Conservation (phyloP, 2,329 filamentous ascomycete species). For the Paracoccidioides brasiliensis region DNA sequence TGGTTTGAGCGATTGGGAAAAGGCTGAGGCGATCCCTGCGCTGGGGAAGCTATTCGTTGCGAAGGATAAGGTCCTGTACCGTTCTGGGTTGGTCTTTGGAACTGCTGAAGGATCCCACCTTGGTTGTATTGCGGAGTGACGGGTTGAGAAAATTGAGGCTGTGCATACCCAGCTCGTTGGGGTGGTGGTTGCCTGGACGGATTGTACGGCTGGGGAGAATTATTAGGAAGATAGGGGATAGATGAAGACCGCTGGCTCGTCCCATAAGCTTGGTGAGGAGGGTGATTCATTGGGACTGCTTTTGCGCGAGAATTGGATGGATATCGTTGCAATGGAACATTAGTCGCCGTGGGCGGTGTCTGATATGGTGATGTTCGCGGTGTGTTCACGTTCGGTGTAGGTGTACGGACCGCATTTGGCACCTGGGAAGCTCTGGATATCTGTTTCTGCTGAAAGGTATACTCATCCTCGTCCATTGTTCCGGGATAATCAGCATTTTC, state of each 20-base stretch:
- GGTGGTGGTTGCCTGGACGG: constrained; percentile 20
- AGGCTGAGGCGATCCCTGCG: constrained; percentile 23
- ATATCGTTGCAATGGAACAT: constrained; percentile 19
- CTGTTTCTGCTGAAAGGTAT: constrained; percentile 39
- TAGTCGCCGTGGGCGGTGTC: constrained; percentile 17
- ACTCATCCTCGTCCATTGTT: constrained; percentile 72
- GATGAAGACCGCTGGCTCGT: constrained; percentile 21
- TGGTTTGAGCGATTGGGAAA: constrained; percentile 26
- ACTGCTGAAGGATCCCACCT: constrained; percentile 25
- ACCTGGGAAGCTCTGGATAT: constrained; percentile 20
- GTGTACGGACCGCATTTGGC: constrained; percentile 20
- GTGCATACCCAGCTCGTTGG: constrained; percentile 24
- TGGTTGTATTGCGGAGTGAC: constrained; percentile 20
- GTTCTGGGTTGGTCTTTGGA: constrained; percentile 28
- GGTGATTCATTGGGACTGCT: constrained; percentile 18
- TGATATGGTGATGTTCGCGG: constrained; percentile 18
- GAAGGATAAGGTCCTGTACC: constrained; percentile 22
- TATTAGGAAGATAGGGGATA: constrained; percentile 22
- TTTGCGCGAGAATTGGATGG: constrained; percentile 18
- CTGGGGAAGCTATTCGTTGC: constrained; percentile 18
- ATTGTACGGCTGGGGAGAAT: constrained; percentile 17
- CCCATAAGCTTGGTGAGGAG: constrained; percentile 20
- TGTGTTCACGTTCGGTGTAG: constrained; percentile 19
- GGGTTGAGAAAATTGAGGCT: constrained; percentile 23
- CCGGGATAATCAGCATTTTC: constrained; percentile 62